Conservation (phyloP, 2,329 filamentous ascomycete species). For the Pseudogymnoascus sp. region DNA sequence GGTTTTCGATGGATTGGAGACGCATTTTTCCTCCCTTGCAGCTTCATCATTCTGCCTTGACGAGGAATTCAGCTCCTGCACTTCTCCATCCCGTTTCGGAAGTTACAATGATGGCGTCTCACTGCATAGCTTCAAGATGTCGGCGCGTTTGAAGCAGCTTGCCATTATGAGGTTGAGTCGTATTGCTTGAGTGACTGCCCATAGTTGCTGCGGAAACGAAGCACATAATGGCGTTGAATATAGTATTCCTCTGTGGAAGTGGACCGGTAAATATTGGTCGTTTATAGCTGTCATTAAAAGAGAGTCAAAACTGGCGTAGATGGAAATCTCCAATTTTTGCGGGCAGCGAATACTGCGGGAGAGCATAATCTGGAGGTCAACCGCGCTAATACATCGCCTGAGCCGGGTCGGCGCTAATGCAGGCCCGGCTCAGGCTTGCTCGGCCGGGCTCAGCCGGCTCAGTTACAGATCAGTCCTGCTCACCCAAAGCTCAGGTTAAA, state of each 20-base stretch:
- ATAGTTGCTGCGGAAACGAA: not conserved
- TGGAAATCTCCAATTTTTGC: conserved; percentile 14
- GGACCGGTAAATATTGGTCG: not conserved
- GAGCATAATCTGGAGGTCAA: no score
- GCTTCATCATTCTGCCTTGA: not conserved
- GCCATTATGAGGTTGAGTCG: not conserved
- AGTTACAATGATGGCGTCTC: not conserved
- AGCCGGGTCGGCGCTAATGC: not conserved
- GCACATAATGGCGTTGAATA: conserved; percentile 2
- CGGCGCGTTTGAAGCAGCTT: not conserved
- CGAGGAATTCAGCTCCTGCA: not conserved
- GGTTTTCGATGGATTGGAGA: not conserved
- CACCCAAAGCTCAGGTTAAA: conserved; percentile 12
- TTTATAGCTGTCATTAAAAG: not conserved
- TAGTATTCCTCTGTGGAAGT: not conserved
- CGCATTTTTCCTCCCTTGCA: not conserved
- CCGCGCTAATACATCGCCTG: not conserved
- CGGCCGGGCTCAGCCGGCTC: conserved; percentile 3
- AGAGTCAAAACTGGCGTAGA: not conserved
- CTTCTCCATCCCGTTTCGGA: not conserved
- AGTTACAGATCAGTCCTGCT: not conserved
- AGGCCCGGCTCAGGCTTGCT: conserved; percentile 9
- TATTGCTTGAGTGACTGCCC: not conserved
- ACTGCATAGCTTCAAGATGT: not conserved
- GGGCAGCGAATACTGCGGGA: not conserved